Conservation (phyloP, 2,329 filamentous ascomycete species). For the Talaromyces sp. region DNA sequence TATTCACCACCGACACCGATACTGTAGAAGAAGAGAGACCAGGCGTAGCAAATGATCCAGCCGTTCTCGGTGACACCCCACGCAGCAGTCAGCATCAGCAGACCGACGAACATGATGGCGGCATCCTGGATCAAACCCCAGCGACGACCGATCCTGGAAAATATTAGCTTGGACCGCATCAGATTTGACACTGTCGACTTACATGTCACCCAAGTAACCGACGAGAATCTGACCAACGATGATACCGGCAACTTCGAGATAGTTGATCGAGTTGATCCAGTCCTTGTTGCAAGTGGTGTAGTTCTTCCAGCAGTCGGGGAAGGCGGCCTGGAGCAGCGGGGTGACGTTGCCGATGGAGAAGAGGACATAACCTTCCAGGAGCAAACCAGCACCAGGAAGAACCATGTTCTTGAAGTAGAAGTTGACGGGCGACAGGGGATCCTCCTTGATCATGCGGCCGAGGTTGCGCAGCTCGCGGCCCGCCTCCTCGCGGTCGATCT, state of each 20-base stretch:
- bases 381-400: conserved; percentile 84
- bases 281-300: conserved; percentile 64
- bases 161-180: conserved; percentile 16
- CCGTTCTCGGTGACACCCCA: conserved; percentile 85
- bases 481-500: conserved; percentile 66
- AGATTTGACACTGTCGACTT: conserved; percentile 16
- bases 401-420: conserved; percentile 91
- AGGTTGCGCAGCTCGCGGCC: conserved; percentile 61
- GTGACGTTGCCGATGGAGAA: conserved; percentile 95
- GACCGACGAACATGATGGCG: conserved; percentile 85
- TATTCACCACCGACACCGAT: conserved; percentile 74
- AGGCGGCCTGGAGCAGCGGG: conserved; percentile 71
- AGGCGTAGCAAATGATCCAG: conserved; percentile 96
- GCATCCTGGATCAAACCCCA: conserved; percentile 97
- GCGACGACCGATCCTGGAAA: conserved; percentile 72
- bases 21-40: conserved; percentile 88
- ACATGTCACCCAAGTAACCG: conserved; percentile 70
- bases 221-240: conserved; percentile 89
- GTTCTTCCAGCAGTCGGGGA: conserved; percentile 71
- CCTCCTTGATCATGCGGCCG: conserved; percentile 75
- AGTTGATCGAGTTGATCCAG: conserved; percentile 80
- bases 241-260: conserved; percentile 90
- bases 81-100: conserved; percentile 83
- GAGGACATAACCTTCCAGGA: conserved; percentile 88
- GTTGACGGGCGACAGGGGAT: conserved; percentile 74